These are phyloP conservation scores for Ophiosphaerella narmari DNA, from an alignment of 2,329 filamentous ascomycete genomes.

Conservation along the genomic window DNA sequence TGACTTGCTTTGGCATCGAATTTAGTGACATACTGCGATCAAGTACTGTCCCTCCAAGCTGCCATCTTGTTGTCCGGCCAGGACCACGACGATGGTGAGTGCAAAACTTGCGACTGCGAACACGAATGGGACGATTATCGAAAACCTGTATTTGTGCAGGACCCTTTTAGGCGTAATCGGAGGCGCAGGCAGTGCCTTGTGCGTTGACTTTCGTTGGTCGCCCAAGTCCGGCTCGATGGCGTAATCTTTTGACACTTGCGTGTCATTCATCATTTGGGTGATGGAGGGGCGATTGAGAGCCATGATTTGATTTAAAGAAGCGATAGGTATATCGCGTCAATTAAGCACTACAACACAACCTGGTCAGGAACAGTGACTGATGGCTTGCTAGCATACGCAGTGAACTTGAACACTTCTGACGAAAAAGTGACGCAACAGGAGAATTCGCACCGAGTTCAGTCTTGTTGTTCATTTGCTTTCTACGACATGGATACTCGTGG, in stretches of 20 bases:
- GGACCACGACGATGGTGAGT: constrained; percentile 20
- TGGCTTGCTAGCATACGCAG: neutral
- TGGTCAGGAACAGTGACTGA: constrained; percentile 3
- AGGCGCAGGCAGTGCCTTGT: constrained; percentile 21
- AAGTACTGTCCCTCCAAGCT: constrained; percentile 22
- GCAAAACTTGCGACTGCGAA: constrained; percentile 18
- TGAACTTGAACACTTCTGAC: neutral
- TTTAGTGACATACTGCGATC: constrained; percentile 18
- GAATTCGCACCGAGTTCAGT: no score
- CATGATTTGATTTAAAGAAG: neutral
- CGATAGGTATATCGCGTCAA: neutral
- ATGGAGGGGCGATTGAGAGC: no score
- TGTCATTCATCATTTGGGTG: constrained; percentile 2
- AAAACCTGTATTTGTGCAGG: constrained; percentile 27
- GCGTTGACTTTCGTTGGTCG: constrained; percentile 23
- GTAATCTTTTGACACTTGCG: constrained; percentile 13
- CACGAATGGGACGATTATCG: constrained; percentile 17
- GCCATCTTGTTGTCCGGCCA: constrained; percentile 17
- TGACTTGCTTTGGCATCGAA: neutral
- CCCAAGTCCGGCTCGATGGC: constrained; percentile 25
- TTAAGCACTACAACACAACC: constrained; percentile 5
- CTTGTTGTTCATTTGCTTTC: no score
- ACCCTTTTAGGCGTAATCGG: constrained; percentile 24
- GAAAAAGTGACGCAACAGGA: neutral
- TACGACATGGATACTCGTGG: constrained; percentile 7